A percentile compares a stretch with the other conserved stretches of the same genome.
Conservation (phyloP, 75 land plant species). For the Sequoia sempervirens region DNA sequence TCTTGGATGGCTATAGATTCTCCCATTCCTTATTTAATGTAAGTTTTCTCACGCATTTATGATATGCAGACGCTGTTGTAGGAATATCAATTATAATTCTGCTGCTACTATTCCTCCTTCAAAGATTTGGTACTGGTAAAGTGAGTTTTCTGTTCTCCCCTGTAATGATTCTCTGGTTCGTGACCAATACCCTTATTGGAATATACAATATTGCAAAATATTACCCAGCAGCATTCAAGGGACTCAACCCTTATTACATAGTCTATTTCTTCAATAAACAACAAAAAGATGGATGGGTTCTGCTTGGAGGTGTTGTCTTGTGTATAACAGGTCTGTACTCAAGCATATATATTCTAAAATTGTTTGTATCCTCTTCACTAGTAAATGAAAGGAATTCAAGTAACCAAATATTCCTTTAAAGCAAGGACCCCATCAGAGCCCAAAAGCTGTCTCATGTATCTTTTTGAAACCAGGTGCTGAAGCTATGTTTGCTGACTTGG, state of each 20-base stretch:
- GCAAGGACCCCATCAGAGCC: neutral
- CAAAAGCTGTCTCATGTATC: neutral
- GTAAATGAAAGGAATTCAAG: neutral
- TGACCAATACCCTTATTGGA: conserved; percentile 35
- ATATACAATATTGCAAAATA: conserved; percentile 36
- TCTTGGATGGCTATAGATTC: no score
- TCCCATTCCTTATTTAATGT: neutral
- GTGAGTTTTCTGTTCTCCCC: conserved; percentile 55
- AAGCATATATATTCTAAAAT: neutral
- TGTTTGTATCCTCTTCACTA: neutral
- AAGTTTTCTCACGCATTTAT: neutral
- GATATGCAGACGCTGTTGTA: conserved; percentile 23
- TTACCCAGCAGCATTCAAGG: conserved; percentile 39
- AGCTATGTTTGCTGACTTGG: conserved; percentile 72
- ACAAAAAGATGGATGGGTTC: conserved; percentile 32
- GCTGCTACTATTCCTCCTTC: conserved; percentile 32
- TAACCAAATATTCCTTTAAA: neutral
- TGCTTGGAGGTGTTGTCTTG: conserved; percentile 37
- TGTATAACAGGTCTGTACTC: conserved; percentile 47
- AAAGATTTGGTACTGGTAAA: conserved; percentile 42
- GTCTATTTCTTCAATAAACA: conserved; percentile 22
- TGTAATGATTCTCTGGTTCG: conserved; percentile 44
- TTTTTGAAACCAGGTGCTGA: conserved; percentile 50
- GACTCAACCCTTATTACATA: conserved; percentile 45
- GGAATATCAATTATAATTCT: conserved; percentile 31